phyloP scores from a whole-genome alignment of 1,284 basidiomycete genomes.

The Paramarasmius palmivorus region DNA sequence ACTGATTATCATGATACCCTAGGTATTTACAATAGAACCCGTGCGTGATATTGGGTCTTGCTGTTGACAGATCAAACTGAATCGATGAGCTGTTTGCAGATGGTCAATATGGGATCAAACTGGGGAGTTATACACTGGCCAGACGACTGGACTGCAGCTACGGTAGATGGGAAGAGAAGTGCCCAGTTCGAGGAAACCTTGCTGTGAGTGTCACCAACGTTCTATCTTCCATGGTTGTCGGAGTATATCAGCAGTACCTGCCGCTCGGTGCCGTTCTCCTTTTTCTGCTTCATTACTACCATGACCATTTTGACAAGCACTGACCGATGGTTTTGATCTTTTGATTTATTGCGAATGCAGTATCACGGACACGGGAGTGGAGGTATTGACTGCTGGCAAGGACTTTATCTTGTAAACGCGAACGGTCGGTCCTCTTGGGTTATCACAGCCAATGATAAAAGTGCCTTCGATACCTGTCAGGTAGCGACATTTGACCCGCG shows the following conservation, averaged over 20 bases:
- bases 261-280: too few species aligned
- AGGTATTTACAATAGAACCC: constrained; percentile 76
- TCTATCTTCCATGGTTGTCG: not conserved
- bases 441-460: too few species aligned
- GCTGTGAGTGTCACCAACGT: constrained; percentile 61
- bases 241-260: not conserved
- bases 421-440: too few species aligned
- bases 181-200: constrained; percentile 96
- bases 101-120: constrained; percentile 86
- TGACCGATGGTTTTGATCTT: too few species aligned
- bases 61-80: constrained; percentile 9
- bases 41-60: constrained; percentile 37
- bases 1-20: constrained; percentile 9
- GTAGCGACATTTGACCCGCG: too few species aligned
- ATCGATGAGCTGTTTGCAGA: constrained; percentile 44
- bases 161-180: constrained; percentile 83
- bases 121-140: constrained; percentile 81
- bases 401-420: not conserved
- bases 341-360: not conserved
- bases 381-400: not conserved
- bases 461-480: not conserved
- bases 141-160: constrained; percentile 94
- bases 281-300: too few species aligned
- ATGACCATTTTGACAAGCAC: too few species aligned
- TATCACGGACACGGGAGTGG: not conserved